Evolutionary conservation across 2,329 filamentous ascomycete species (phyloP).

Genomic region (Venturia effusa): DNA sequence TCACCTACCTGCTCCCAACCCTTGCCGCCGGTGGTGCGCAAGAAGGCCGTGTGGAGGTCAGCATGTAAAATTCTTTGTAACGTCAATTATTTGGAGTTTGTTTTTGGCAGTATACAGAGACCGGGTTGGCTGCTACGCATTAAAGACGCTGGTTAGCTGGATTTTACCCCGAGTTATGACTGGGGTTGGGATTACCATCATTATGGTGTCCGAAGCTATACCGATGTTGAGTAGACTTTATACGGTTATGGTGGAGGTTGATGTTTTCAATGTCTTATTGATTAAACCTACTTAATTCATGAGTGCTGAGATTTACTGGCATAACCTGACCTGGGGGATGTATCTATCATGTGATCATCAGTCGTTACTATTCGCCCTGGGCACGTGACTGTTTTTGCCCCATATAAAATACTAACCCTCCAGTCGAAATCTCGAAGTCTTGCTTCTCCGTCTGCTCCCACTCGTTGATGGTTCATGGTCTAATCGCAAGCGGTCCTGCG

Average conservation of each 20-base stretch:
- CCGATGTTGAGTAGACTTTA: not conserved
- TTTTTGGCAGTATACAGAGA: not conserved
- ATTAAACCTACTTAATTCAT: slow-evolving; percentile 1
- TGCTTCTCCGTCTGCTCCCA: no score
- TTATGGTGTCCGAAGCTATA: not conserved
- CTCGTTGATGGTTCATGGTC: no score
- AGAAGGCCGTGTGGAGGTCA: slow-evolving; percentile 32
- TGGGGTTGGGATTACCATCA: not conserved
- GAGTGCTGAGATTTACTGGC: not conserved
- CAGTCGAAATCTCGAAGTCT: no score
- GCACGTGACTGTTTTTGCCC: no score
- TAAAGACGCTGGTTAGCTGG: not conserved
- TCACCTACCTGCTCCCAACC: slow-evolving; percentile 20
- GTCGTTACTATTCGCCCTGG: not conserved
- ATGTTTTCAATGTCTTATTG: not conserved
- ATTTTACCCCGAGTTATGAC: not conserved
- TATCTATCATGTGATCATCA: no score
- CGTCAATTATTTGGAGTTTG: slow-evolving; percentile 1
- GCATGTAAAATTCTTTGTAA: slow-evolving; percentile 15
- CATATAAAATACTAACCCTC: no score
- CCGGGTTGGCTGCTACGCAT: not conserved
- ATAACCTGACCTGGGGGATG: no score
- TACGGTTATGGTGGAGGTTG: not conserved
- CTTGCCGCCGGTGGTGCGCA: slow-evolving; percentile 20
- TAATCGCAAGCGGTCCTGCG: no score